Conservation (phyloP, 768 basidiomycete species). For the Pisolithus tinctorius region DNA sequence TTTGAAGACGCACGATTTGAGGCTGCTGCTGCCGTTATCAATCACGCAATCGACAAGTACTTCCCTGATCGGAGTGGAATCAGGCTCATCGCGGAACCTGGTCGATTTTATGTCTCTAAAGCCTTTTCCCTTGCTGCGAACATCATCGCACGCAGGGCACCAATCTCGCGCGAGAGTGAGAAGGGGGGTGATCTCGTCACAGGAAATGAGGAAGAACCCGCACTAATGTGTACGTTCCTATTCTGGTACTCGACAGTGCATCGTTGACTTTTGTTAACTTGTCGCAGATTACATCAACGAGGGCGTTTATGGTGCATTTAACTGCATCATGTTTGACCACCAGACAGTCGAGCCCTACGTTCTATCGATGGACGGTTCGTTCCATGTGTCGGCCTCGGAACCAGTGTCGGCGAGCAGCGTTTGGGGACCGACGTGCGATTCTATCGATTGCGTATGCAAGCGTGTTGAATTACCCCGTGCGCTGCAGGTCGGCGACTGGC, state of each 20-base stretch:
- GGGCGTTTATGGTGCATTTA: slow-evolving; percentile 95
- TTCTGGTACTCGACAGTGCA: slow-evolving; percentile 12
- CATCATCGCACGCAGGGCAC: slow-evolving; percentile 83
- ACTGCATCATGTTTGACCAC: slow-evolving; percentile 97
- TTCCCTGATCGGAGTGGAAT: slow-evolving; percentile 71
- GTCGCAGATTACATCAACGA: slow-evolving; percentile 97
- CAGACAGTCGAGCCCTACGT: slow-evolving; percentile 84
- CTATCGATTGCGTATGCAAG: slow-evolving; percentile 85
- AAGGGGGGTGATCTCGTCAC: slow-evolving; percentile 12
- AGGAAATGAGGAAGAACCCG: slow-evolving; percentile 32
- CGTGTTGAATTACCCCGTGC: slow-evolving; percentile 54
- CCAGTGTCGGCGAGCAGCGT: slow-evolving; percentile 57
- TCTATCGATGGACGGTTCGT: slow-evolving; percentile 61
- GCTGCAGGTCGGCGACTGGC: slow-evolving; percentile 92
- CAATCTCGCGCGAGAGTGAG: slow-evolving; percentile 31
- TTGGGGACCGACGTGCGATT: slow-evolving; percentile 99
- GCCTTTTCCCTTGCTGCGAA: slow-evolving; percentile 91
- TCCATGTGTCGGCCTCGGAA: slow-evolving; percentile 35
- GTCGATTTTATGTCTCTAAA: slow-evolving; percentile 86
- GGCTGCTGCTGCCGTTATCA: slow-evolving; percentile 64
- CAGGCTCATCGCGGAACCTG: slow-evolving; percentile 91
- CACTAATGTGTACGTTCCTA: slow-evolving; percentile 82
- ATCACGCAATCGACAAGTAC: slow-evolving; percentile 61
- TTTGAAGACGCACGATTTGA: slow-evolving; percentile 90
- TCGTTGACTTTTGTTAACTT: neutral